Conservation (phyloP, 305 asterid species). For the Nicotiana rustica region DNA sequence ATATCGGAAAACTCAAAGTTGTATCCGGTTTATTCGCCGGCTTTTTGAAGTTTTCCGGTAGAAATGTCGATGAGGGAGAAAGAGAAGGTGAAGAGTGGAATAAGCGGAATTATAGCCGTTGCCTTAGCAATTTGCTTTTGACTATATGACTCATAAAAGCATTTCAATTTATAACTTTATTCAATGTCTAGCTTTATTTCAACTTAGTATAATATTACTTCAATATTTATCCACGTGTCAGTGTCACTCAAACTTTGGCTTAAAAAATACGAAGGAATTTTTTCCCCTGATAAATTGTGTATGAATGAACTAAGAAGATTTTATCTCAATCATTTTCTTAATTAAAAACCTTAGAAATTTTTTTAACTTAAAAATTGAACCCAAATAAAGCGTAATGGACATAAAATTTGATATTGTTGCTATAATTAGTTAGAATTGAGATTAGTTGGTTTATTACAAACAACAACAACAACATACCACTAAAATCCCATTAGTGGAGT, state of each 20-base stretch:
- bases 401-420: neutral
- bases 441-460: too few species aligned
- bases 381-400: neutral
- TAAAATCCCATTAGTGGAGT: too few species aligned
- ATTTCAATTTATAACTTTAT: slow-evolving; percentile 19
- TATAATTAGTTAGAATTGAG: neutral
- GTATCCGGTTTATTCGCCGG: slow-evolving; percentile 46
- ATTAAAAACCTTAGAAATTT: neutral
- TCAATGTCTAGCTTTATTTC: neutral
- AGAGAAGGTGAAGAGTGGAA: slow-evolving; percentile 31
- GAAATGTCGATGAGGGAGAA: slow-evolving; percentile 32
- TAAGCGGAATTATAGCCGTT: slow-evolving; percentile 71
- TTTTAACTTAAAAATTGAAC: too few species aligned
- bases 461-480: too few species aligned
- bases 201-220: neutral
- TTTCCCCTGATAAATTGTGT: too few species aligned
- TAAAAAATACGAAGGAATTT: too few species aligned
- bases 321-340: neutral
- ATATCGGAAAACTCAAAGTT: slow-evolving; percentile 37
- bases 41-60: slow-evolving; percentile 42
- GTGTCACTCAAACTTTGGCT: neutral
- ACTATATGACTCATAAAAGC: slow-evolving; percentile 1
- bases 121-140: slow-evolving; percentile 41
- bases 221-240: neutral
- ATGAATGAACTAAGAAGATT: neutral